These are phyloP conservation scores for Forsythia suspensa DNA, from an alignment of 257 asterid species.

Conservation along the genomic window DNA sequence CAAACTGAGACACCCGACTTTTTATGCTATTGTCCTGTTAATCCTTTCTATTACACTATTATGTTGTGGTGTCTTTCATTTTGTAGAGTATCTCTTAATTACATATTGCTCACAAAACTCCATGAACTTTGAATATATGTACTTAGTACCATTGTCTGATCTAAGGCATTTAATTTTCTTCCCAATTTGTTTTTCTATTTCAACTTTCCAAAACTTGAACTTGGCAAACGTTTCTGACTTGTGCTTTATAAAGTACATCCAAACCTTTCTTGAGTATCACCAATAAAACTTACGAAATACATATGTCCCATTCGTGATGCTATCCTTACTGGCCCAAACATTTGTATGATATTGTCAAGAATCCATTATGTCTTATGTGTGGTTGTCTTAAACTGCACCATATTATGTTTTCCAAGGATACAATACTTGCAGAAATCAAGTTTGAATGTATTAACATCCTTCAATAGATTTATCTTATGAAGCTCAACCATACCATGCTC, in stretches of 20 bases:
- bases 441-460: background rate
- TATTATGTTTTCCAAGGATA: background rate
- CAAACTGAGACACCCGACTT: background rate
- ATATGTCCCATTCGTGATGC: background rate
- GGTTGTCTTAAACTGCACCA: background rate
- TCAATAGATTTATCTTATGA: background rate
- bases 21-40: background rate
- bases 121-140: background rate
- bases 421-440: background rate
- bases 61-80: background rate
- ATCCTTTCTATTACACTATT: slow-evolving; percentile 1
- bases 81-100: background rate
- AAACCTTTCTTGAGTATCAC: background rate
- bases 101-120: background rate
- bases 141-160: slow-evolving; percentile 6
- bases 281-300: background rate
- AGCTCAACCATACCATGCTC: background rate
- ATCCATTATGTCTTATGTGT: background rate
- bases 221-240: slow-evolving; percentile 2
- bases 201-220: background rate
- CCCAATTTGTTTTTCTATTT: background rate
- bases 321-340: background rate
- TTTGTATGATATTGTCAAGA: background rate
- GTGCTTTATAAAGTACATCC: background rate
- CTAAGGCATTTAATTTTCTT: background rate